Base-by-base conservation (phyloP, 2,329 filamentous ascomycete species). In the Ophiostoma populinum region DNA sequence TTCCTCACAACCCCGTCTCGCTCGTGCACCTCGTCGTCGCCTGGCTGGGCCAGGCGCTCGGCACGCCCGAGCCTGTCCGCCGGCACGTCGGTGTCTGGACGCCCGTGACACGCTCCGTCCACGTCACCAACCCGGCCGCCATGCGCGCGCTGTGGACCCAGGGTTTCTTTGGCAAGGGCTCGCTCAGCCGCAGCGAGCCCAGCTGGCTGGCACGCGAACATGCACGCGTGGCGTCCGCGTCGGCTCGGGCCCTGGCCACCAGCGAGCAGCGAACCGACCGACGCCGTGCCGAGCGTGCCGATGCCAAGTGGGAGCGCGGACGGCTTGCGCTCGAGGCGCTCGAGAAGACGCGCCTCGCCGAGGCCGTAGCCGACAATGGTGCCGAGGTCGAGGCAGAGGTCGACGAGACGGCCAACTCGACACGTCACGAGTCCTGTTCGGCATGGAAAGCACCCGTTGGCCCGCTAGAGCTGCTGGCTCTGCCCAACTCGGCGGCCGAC, bases 81-180 rank as follows among this genome's bases (percentile, higher is more conserved):
- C 61, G 68, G 9, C 58, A 90, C 51, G 60, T 68, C 32, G 87
- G 78, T 34, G 69, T 78, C 44, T 94, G 87, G 65, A 87, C 83
- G n/a, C 57, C 70, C 2, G 70, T 77, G 38, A 92, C 83, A 4
- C 72, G 76, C 20, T 90, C 85, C 1, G 69, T 98, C 12, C 82
- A 93, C 51, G 66, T 98, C 38, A 82, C 73, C 13, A 78, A 94
- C 52, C 62, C 73, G 18, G 63, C 65, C 37, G 76, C 82, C 4
- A 76, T 92, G 42, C 67, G 79, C 36, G 82, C 77, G 1, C 57
- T 98, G 17, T 98, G 92, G 90, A 81, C 93, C 55, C 82, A 92
- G 59, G 90, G 90, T 5, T 98, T 98, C 57, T 98, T 87, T 55
- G 92, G 92, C 32, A 94, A 94, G 55, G 90, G 90, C 29, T 87